Evolutionary conservation across 768 basidiomycete species (phyloP).

Genomic region (Suillus sp.): DNA sequence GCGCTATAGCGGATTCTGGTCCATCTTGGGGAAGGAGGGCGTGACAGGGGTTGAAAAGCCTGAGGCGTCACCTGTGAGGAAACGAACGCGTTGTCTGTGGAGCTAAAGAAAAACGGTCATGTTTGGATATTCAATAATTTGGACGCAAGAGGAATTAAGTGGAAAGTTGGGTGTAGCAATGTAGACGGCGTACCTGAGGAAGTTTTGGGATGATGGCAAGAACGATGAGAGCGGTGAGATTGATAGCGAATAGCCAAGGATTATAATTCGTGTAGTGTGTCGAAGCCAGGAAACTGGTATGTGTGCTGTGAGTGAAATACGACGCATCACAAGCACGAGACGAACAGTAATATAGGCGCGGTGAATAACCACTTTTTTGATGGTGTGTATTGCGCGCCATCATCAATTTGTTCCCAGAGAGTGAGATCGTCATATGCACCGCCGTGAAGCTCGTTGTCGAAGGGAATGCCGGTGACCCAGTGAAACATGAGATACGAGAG

Average conservation of each 20-base stretch:
- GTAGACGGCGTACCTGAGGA: conserved; percentile 67
- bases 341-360: conserved; percentile 88
- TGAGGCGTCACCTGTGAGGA: conserved; percentile 66
- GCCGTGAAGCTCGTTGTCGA: conserved; percentile 81
- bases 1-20: conserved; percentile 34
- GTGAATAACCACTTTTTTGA: conserved; percentile 96
- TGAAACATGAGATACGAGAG: conserved; percentile 99
- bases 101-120: conserved; percentile 46
- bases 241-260: conserved; percentile 90
- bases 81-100: conserved; percentile 81
- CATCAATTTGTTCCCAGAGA: conserved; percentile 99
- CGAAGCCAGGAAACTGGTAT: conserved; percentile 84
- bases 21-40: conserved; percentile 57
- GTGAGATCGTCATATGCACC: conserved; percentile 98
- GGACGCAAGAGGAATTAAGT: conserved; percentile 18
- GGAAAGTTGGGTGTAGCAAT: conserved; percentile 11
- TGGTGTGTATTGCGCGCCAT: conserved; percentile 97
- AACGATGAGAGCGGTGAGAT: conserved; percentile 73
- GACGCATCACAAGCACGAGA: conserved; percentile 15
- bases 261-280: conserved; percentile 99
- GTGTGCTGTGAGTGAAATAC: conserved; percentile 9
- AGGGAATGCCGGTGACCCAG: conserved; percentile 96
- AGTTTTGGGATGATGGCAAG: conserved; percentile 92
- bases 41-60: conserved; percentile 69
- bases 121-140: conserved; percentile 9